Percentiles rank a stretch among this genome's conserved stretches.
These are phyloP conservation scores for Schoenoplectus tabernaemontani DNA, from an alignment of 202 grass and related monocot species.

Conservation along the genomic window DNA sequence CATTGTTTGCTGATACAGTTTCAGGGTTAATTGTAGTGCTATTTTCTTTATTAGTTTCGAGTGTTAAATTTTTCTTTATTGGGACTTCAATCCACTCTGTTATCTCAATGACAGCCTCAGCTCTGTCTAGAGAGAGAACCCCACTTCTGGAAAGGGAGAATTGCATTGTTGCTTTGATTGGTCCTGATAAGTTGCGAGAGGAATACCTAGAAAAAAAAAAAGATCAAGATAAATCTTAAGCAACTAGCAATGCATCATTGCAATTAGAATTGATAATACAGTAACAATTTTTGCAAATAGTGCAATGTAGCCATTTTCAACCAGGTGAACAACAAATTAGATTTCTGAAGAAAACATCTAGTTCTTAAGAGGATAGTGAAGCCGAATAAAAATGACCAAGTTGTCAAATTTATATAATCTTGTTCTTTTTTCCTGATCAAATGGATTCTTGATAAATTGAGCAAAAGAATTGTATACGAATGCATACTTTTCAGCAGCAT, in stretches of 20 bases:
- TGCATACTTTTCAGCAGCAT: slow-evolving; percentile 75
- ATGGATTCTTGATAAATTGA: not conserved
- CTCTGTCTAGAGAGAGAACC: slow-evolving; percentile 84
- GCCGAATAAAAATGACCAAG: not conserved
- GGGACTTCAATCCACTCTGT: slow-evolving; percentile 94
- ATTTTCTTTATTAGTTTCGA: slow-evolving; percentile 47
- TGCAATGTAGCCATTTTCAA: not conserved
- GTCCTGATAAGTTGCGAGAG: slow-evolving; percentile 79
- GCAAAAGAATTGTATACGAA: not conserved
- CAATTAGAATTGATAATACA: slow-evolving; percentile 1
- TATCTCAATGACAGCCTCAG: slow-evolving; percentile 95
- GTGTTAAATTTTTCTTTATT: slow-evolving; percentile 66
- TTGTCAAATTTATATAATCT: not conserved
- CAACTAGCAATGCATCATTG: not conserved
- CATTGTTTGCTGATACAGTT: slow-evolving; percentile 38
- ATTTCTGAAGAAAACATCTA: not conserved
- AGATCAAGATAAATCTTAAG: not conserved
- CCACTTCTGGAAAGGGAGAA: slow-evolving; percentile 99
- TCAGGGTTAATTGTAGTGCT: slow-evolving; percentile 39
- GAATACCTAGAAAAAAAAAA: slow-evolving; percentile 56
- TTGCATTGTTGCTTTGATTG: slow-evolving; percentile 95
- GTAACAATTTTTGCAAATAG: not conserved
- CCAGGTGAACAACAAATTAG: not conserved
- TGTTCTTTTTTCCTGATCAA: not conserved
- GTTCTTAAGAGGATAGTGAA: not conserved